phyloP scores from a whole-genome alignment of 768 basidiomycete species.

The Asterophora lycoperdoides region DNA sequence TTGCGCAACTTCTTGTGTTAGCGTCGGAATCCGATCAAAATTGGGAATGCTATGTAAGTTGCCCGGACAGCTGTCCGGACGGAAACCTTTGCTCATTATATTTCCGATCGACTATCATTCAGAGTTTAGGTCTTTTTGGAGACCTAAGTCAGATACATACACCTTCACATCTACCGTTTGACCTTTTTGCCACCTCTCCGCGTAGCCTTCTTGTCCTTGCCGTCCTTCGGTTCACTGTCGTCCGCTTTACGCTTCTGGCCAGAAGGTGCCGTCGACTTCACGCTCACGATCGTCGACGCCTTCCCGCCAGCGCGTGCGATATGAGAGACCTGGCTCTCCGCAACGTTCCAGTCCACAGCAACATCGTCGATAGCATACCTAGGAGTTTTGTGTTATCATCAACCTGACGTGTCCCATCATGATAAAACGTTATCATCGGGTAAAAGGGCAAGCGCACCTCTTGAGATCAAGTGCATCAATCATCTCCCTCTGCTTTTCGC shows the following conservation, averaged over 20 bases:
- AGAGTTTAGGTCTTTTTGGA: no score
- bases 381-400: slow-evolving; percentile 15
- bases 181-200: slow-evolving; percentile 42
- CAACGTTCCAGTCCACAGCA: slow-evolving; percentile 68
- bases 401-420: slow-evolving; percentile 13
- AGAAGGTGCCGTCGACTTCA: slow-evolving; percentile 45
- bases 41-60: no score
- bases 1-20: no score
- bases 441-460: slow-evolving; percentile 54
- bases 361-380: slow-evolving; percentile 76
- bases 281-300: slow-evolving; percentile 66
- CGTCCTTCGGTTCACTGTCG: slow-evolving; percentile 24
- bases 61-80: no score
- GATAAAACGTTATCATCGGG: neutral
- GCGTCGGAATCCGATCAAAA: no score
- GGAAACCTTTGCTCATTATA: no score
- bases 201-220: slow-evolving; percentile 46
- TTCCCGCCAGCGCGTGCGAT: slow-evolving; percentile 35
- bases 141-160: no score
- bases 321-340: slow-evolving; percentile 66
- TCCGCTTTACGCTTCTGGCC: slow-evolving; percentile 61
- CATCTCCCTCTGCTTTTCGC: slow-evolving; percentile 81
- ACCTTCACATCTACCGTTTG: slow-evolving; percentile 28
- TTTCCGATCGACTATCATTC: no score
- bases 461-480: slow-evolving; percentile 83